phyloP scores from a whole-genome alignment of 306 rosid genomes.

The Glycine latifolia region DNA sequence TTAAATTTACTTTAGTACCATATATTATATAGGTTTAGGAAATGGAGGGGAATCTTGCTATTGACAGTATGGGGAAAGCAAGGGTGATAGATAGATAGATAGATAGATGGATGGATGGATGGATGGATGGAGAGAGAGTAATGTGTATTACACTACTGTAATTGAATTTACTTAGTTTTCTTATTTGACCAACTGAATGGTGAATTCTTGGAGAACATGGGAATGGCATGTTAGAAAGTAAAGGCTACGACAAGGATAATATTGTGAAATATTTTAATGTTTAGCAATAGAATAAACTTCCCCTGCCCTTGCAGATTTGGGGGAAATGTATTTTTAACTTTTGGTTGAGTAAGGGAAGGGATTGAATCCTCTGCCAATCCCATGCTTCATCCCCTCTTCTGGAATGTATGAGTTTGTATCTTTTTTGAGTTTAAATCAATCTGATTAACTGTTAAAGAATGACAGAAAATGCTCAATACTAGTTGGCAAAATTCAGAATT shows the following conservation, averaged over 20 bases:
- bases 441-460: conserved; percentile 34
- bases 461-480: conserved; percentile 12
- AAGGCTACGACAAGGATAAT: not conserved
- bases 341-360: not conserved
- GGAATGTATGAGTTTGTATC: not conserved
- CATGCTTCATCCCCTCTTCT: not conserved
- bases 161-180: not conserved
- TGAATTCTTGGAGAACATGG: not conserved
- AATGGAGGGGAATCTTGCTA: not conserved
- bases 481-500: conserved; percentile 20
- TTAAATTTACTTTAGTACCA: conserved; percentile 22
- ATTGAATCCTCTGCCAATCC: not conserved
- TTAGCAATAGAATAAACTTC: not conserved
- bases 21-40: not conserved
- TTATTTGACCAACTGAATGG: conserved; percentile 1
- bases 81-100: not conserved
- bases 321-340: conserved; percentile 15
- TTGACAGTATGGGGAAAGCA: not conserved
- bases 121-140: too few species aligned
- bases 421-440: conserved; percentile 8
- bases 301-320: conserved; percentile 15
- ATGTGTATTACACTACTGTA: not conserved
- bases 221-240: not conserved
- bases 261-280: not conserved
- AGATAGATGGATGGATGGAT: too few species aligned